A percentile compares a stretch with the other conserved stretches of the same genome.
Conservation (phyloP, 148 eudicot species). For the Mesembryanthemum crystallinum region DNA sequence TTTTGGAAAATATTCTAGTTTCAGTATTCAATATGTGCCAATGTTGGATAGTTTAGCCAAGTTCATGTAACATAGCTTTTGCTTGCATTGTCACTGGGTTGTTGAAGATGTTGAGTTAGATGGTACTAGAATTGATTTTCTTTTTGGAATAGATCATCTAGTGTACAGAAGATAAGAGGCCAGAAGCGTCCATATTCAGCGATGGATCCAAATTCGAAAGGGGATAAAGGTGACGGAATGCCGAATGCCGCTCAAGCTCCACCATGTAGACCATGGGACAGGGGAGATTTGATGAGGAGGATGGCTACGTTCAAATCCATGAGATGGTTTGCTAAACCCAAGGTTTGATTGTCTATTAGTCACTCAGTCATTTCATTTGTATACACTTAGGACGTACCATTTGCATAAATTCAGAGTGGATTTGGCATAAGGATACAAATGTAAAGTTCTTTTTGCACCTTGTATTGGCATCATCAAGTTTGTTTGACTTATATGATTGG, state of each 20-base stretch:
- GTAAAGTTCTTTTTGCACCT: background rate
- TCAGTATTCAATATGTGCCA: background rate
- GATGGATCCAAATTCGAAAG: constrained; percentile 31
- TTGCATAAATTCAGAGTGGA: background rate
- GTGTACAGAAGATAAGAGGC: constrained; percentile 43
- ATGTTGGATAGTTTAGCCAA: background rate
- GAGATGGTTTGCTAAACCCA: constrained; percentile 99
- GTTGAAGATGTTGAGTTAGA: background rate
- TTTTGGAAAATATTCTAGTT: background rate
- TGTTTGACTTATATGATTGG: background rate
- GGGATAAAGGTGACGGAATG: constrained; percentile 35
- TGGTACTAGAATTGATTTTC: background rate
- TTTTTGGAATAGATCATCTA: constrained; percentile 32
- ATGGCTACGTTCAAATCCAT: constrained; percentile 91
- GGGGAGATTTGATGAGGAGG: constrained; percentile 75
- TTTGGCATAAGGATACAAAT: background rate
- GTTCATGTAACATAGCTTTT: background rate
- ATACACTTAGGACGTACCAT: background rate
- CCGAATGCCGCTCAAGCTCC: constrained; percentile 46
- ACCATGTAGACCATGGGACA: constrained; percentile 87
- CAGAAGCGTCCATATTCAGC: constrained; percentile 51
- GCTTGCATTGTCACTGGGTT: background rate
- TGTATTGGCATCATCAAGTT: background rate
- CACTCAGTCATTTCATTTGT: background rate
- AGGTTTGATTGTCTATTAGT: constrained; percentile 46